phyloP scores from a whole-genome alignment of 495 filamentous ascomycete genomes.

The Saxophila tyrrhenica region DNA sequence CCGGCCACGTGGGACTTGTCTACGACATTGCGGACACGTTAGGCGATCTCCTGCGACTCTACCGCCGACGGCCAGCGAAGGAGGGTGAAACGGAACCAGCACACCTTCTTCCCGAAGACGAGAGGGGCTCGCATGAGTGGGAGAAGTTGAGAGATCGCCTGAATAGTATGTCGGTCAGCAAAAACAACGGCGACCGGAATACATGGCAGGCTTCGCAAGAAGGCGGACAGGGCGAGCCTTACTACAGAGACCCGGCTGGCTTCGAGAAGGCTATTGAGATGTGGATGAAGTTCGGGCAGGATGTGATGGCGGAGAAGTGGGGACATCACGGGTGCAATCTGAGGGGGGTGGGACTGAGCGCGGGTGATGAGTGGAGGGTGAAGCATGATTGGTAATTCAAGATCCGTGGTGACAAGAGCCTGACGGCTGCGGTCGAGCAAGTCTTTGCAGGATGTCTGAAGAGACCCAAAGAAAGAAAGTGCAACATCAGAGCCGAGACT shows the following conservation, averaged over 20 bases:
- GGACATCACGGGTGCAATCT: constrained; percentile 7
- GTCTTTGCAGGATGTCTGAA: no score
- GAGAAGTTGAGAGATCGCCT: background rate
- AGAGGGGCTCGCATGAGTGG: background rate
- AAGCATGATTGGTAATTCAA: constrained; percentile 8
- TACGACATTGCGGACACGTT: constrained; percentile 40
- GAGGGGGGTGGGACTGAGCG: constrained; percentile 3
- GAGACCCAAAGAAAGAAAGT: no score
- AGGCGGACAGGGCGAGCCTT: constrained; percentile 51
- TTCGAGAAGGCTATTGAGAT: constrained; percentile 42
- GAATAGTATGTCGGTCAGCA: background rate
- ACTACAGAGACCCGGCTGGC: constrained; percentile 42
- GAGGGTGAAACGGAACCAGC: background rate
- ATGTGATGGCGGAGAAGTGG: constrained; percentile 25
- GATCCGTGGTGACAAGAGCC: no score
- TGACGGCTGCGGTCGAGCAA: no score
- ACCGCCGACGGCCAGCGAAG: background rate
- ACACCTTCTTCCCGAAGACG: background rate
- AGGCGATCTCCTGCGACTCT: constrained; percentile 29
- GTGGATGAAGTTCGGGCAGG: constrained; percentile 41
- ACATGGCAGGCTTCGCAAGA: constrained; percentile 48
- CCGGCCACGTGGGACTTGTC: constrained; percentile 37
- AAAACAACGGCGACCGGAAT: constrained; percentile 30
- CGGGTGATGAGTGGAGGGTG: constrained; percentile 5
- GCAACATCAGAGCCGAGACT: no score